A percentile compares a stretch with the other conserved stretches of the same genome.
These are phyloP conservation scores for Amanita jacksonii DNA, from an alignment of 768 basidiomycete species.

Conservation along the genomic window DNA sequence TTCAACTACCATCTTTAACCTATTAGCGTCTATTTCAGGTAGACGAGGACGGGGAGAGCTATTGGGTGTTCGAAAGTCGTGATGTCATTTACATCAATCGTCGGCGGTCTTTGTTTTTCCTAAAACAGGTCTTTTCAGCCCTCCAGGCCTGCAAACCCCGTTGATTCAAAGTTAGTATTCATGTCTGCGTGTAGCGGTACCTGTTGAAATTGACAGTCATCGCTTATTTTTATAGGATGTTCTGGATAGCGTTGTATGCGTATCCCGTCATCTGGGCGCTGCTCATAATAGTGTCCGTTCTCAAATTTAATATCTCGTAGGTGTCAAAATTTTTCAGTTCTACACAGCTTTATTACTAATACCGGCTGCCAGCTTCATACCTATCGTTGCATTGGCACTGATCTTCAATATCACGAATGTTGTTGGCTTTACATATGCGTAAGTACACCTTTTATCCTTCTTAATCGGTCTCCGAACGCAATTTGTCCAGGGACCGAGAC, in stretches of 20 bases:
- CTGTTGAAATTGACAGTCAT: too few species aligned
- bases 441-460: constrained; percentile 19
- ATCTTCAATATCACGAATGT: constrained; percentile 95
- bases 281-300: constrained; percentile 78
- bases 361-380: constrained; percentile 60
- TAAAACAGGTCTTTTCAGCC: constrained; percentile 44
- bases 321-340: constrained; percentile 1
- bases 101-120: constrained; percentile 7
- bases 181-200: background rate
- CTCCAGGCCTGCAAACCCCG: constrained; percentile 76
- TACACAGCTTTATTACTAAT: background rate
- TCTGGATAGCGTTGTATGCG: constrained; percentile 85
- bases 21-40: constrained; percentile 38
- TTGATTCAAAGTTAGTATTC: constrained; percentile 67
- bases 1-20: background rate
- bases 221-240: constrained; percentile 56
- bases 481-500: constrained; percentile 63
- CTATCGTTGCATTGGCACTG: constrained; percentile 87
- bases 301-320: constrained; percentile 46
- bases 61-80: constrained; percentile 97
- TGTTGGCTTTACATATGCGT: constrained; percentile 96
- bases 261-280: constrained; percentile 87
- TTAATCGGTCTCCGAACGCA: constrained; percentile 9
- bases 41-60: constrained; percentile 91
- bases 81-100: constrained; percentile 51